Base-by-base conservation (phyloP, 1,139 yeast species). In the Magnusiomyces starmeri region DNA sequence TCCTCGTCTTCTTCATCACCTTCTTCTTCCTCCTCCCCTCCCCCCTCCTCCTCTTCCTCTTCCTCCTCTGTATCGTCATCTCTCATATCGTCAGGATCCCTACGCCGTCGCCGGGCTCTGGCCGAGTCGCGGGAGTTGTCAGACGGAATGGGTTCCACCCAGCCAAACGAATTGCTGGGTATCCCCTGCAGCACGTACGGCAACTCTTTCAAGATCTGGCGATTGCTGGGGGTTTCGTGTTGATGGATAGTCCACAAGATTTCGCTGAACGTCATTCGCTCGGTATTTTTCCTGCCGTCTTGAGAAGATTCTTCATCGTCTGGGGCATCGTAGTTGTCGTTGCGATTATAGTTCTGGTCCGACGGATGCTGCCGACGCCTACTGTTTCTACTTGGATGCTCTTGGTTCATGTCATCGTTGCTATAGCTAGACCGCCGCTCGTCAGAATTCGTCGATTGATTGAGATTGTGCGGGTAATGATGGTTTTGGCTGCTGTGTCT, bases 181-280 rank as follows among this genome's bases (percentile, higher is more conserved):
- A 86, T 75, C 0, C 96, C 97, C 24, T 83, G 74, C 32, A 90
- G 68, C 0, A 87, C 78, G 64, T 78, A 89, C 2, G 85, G 78
- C 4, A 87, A 68, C 57, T 78, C 83, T 14, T 73, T 71, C 49
- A 85, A 61, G 2, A 88, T 74, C 3, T 72, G 75, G 8, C 68
- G 68, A 56, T 84, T 89, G 2, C 73, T 44, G 2, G 70, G 69
- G n/a, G 56, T 55, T 48, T 53, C 53, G 27, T 37, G 41, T 22
- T 51, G 42, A 16, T 54, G 46, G 14, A 49, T 34, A 12, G 37
- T 41, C 27, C 43, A 34, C n/a, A 50, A 39, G 26, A 52, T 52
- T 22, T 54, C 53, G 27, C 54, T 52, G 4, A 48, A 41, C 18
- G 45, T n/a, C 45, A 42, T 42, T 42, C 45, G 8, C 35, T 42